Percentiles rank a stretch among this genome's conserved stretches.
phyloP scores from a whole-genome alignment of 2,329 filamentous ascomycete species.

The Colletotrichum siamense region DNA sequence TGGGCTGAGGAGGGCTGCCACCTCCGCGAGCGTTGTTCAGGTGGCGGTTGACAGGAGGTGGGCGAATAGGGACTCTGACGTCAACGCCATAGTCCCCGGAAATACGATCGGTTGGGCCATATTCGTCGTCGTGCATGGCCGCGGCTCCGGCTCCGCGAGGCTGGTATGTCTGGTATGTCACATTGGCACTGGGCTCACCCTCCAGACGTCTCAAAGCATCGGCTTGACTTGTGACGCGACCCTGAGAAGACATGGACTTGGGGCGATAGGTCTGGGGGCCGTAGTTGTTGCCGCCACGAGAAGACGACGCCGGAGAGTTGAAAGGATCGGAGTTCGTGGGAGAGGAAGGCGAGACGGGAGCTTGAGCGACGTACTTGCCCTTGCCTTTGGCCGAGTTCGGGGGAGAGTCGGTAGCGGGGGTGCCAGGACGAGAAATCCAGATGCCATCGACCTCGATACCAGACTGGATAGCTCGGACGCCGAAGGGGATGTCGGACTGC shows the following conservation, averaged over 20 bases:
- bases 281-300: neutral
- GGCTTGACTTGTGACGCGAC: neutral
- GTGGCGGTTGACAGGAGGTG: conserved; percentile 12
- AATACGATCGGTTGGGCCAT: neutral
- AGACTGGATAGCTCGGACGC: conserved; percentile 82
- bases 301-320: conserved; percentile 7
- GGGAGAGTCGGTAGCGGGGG: conserved; percentile 32
- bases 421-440: conserved; percentile 67
- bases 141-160: neutral
- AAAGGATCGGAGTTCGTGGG: conserved; percentile 4
- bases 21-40: conserved; percentile 4
- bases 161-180: neutral
- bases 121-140: neutral
- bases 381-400: conserved; percentile 14
- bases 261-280: conserved; percentile 16
- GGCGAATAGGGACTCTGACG: neutral
- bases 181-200: neutral
- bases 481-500: conserved; percentile 72
- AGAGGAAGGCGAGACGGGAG: conserved; percentile 10
- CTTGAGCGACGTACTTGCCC: conserved; percentile 17
- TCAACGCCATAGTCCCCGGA: neutral
- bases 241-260: conserved; percentile 3
- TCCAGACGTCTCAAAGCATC: conserved; percentile 15
- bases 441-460: conserved; percentile 87
- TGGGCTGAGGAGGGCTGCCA: neutral